Evolutionary conservation across 2,329 filamentous ascomycete species (phyloP), one percentile per base, ranked within the genome.

Genomic region (Fulvia fulva): DNA sequence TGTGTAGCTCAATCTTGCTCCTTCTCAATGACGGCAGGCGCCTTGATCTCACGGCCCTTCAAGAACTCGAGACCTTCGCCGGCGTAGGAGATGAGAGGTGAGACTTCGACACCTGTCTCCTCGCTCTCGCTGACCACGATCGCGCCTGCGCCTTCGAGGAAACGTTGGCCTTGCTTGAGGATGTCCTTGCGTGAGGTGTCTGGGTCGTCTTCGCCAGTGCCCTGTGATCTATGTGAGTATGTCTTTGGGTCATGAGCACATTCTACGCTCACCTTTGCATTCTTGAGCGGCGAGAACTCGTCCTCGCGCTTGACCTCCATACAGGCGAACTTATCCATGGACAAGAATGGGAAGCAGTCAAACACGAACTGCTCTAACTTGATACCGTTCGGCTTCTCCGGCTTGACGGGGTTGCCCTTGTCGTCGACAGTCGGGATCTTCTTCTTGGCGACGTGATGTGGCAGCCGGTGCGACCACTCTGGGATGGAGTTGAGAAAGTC

Each of bases 281-380:
- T 99, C 86, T 99, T 99, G 66, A 99, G 80, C 4, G 94, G 94
- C 26, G 91, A 97, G 80, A 99, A 99, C 78, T 99, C 94, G 67
- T 99, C 94, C 79, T 97, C 92, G 61, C 94, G 90, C 75, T 87
- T 90, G 53, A 99, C 94, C 78, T 99, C 94, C 78, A 97, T 88
- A 76, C 87, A 96, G 23, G 92, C 94, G 71, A 99, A 99, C 78
- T 95, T 91, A 65, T 87, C 83, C 63, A 99, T 85, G 19, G 87
- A 79, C 53, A 96, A 81, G 80, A 93, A 83, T 61, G 93, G 92
- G 82, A 99, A 99, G 71, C 96, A 94, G 73, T 99, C 94, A 73
- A 99, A 99, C 61, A 99, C 92, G 70, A 97, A 99, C 77, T 97
- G 94, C 82, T 99, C 94, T 41, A 99, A 85, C 82, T 99, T 99